Percentiles rank a stretch among this genome's conserved stretches.
These are phyloP conservation scores for Gossypium ekmanianum DNA, from an alignment of 345 rosid genomes.

Conservation along the genomic window DNA sequence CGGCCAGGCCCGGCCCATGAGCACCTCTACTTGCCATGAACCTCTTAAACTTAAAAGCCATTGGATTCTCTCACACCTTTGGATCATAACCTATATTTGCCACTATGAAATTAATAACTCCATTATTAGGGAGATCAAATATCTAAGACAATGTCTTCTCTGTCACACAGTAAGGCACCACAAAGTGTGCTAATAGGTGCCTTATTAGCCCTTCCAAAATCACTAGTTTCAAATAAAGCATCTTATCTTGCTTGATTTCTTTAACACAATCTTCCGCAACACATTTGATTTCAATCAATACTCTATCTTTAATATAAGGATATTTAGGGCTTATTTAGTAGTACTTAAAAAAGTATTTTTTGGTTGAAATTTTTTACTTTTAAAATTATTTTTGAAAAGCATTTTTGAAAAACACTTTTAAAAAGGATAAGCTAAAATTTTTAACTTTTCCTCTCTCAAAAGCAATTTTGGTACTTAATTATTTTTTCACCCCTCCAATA, in stretches of 20 bases:
- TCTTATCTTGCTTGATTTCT: slow-evolving; percentile 14
- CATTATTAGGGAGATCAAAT: slow-evolving; percentile 12
- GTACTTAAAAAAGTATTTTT: no score
- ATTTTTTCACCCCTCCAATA: no score
- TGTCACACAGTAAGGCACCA: slow-evolving; percentile 26
- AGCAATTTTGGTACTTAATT: no score
- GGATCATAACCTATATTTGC: slow-evolving; percentile 20
- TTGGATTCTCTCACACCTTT: slow-evolving; percentile 14
- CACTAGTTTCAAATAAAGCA: neutral
- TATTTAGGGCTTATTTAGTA: slow-evolving; percentile 7
- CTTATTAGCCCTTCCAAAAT: slow-evolving; percentile 29
- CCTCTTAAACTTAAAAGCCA: slow-evolving; percentile 23
- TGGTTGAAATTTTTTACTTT: no score
- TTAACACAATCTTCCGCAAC: neutral
- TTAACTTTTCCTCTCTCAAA: no score
- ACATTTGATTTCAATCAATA: slow-evolving; percentile 20
- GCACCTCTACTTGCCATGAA: neutral
- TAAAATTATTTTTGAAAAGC: no score
- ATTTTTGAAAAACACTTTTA: no score
- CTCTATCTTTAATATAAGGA: slow-evolving; percentile 16
- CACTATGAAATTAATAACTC: slow-evolving; percentile 15
- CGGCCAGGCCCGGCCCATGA: no score
- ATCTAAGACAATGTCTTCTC: slow-evolving; percentile 15
- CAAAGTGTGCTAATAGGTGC: slow-evolving; percentile 26
- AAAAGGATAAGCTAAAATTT: no score